Evolutionary conservation across 305 asterid species (phyloP).

Genomic region (Rubia tinctorum): DNA sequence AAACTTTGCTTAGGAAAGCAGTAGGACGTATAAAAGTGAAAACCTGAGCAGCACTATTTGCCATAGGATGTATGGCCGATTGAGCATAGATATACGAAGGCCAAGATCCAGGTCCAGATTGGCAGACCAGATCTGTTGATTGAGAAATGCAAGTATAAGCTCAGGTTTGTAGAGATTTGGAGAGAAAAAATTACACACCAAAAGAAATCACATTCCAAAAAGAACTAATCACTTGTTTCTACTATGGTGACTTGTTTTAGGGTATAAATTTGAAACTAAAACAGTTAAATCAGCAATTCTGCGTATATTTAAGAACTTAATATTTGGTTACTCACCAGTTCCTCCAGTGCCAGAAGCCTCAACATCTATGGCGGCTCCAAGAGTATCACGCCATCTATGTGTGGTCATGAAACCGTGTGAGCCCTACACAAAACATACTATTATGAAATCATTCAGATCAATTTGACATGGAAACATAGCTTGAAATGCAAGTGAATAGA

Average conservation of each 20-base stretch:
- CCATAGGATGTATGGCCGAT: conserved; percentile 93
- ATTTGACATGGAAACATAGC: not conserved
- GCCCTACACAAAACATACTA: conserved; percentile 52
- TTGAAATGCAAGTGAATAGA: not conserved
- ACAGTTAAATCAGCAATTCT: conserved; percentile 7
- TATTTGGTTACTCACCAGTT: conserved; percentile 51
- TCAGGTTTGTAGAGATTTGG: conserved; percentile 15
- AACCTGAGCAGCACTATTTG: conserved; percentile 99
- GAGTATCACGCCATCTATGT: conserved; percentile 82
- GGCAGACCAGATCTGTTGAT: conserved; percentile 88
- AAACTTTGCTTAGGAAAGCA: conserved; percentile 12
- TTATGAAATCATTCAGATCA: conserved; percentile 1
- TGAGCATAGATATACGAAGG: conserved; percentile 85
- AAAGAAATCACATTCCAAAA: not conserved
- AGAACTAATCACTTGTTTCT: not conserved
- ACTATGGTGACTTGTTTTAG: not conserved
- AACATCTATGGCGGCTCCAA: conserved; percentile 82
- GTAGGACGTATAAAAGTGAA: conserved; percentile 34
- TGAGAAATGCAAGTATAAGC: conserved; percentile 23
- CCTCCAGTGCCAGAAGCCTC: conserved; percentile 99
- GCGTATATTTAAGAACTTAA: conserved; percentile 15
- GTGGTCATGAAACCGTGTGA: conserved; percentile 98
- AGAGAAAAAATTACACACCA: not conserved
- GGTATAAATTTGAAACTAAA: not conserved
- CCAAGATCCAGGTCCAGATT: conserved; percentile 99